Base-by-base conservation (phyloP, 192 early-diverging fungal genomes). In the Diversispora epigaea region DNA sequence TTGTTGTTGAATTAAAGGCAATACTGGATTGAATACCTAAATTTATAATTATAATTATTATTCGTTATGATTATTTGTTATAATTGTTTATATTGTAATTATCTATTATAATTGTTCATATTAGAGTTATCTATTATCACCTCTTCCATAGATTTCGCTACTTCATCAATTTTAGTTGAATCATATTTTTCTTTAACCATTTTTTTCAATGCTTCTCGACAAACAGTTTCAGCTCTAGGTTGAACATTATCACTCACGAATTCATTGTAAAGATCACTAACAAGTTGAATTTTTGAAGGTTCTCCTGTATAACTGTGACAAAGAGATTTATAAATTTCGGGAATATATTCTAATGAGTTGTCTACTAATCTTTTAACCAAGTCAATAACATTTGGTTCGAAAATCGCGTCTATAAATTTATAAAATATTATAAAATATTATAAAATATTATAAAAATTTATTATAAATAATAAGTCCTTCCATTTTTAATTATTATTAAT, bases 1-100 rank as follows among this genome's bases (percentile, higher is more conserved):
- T 21, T 80, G 77, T 75, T 89, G 84, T 22, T 86, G 72, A 17
- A 91, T 85, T 83, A 93, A 50, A 10, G 44, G 17, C 41, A 56
- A 32, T 10, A 70, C 68, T 8, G 47, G 50, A 41, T 70, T 56
- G 19, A 70, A 56, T 19, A 21, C 49, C 50, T 55, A 40, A 12
- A 39, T 56, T n/a, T 19, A 49, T 32, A 40, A 32, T 25, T 19
- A 56, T 19, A 43, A 17, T 7, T 44, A 41, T 41, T n/a, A 43
- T 40, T 41, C 32, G 5, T 44, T 14, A 40, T 15, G 6, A 10
- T 57, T n/a, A 12, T n/a, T n/a, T 57, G 6, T 19, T n/a, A n/a
- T 19, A n/a, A 50, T 50, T 50, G 14, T 6, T 50, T 8, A 8
- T 14, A 12, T 50, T 50, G 5, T 9, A 3, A 17, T 43, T 15